Percentiles rank a stretch among this genome's conserved stretches.
These are phyloP conservation scores for Dothistroma pini DNA, from an alignment of 2,329 filamentous ascomycete genomes.

Conservation along the genomic window DNA sequence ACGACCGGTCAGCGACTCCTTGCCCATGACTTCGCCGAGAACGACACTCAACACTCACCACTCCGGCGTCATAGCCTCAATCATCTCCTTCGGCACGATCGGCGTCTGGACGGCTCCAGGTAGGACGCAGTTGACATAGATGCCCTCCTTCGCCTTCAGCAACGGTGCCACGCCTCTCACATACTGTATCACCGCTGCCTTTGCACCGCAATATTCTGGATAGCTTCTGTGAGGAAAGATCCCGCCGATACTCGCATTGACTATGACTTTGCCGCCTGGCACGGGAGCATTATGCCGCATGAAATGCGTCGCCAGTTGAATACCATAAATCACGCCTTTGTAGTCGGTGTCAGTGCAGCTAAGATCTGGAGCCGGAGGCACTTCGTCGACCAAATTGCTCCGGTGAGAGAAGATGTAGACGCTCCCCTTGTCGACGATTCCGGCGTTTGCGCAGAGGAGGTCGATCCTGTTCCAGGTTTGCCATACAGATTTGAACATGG, in stretches of 20 bases:
- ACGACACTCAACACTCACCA: conserved; percentile 19
- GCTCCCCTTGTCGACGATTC: conserved; percentile 47
- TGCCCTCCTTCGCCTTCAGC: conserved; percentile 31
- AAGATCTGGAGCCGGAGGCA: conserved; percentile 47
- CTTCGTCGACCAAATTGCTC: conserved; percentile 7
- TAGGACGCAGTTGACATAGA: conserved; percentile 45
- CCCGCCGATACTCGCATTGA: conserved; percentile 18
- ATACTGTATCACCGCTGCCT: conserved; percentile 47
- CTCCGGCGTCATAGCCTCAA: conserved; percentile 40
- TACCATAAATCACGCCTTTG: conserved; percentile 45
- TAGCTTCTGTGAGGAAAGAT: conserved; percentile 19
- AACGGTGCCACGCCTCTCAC: conserved; percentile 40
- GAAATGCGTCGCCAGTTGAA: conserved; percentile 18
- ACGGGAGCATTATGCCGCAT: conserved; percentile 18
- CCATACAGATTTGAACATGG: conserved; percentile 44
- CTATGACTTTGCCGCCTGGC: conserved; percentile 19
- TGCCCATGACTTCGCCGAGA: conserved; percentile 40
- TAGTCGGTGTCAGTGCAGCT: conserved; percentile 49
- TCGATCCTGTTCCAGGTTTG: conserved; percentile 47
- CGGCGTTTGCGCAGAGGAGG: conserved; percentile 50
- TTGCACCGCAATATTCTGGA: conserved; percentile 36
- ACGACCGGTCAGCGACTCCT: conserved; percentile 34
- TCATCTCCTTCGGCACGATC: conserved; percentile 46
- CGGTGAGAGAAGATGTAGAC: conserved; percentile 39
- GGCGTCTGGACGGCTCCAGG: conserved; percentile 47